Evolutionary conservation across 2,329 filamentous ascomycete species (phyloP), one percentile per base, ranked within the genome.

Genomic region (Nemania sp.): DNA sequence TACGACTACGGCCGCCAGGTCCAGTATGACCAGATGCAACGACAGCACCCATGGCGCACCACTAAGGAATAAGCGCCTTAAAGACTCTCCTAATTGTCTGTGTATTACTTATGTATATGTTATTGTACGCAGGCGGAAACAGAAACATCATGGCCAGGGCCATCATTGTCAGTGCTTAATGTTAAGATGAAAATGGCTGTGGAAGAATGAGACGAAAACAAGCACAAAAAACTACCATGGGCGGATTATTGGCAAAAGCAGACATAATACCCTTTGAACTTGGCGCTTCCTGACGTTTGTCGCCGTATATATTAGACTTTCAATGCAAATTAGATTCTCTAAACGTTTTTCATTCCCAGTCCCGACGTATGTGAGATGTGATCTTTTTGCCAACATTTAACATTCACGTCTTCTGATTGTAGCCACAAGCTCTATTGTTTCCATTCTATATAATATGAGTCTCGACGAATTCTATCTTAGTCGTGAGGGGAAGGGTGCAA

Each of bases 31-130:
- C 56, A 59, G 23, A 47, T 54, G 22, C 34, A 50, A 33, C 46
- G 54, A 33, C 56, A 59, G 23, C 56, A 59, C 17, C 56, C 56
- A 20, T 59, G 56, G 56, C 43, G 39, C 6, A 40, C 37, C 14
- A 54, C n/a, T n/a, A 52, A 49, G 28, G 28, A 28, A 53, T 45
- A 15, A 41, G n/a, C n/a, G 5, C 4, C 26, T n/a, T 2, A 17
- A 2, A 17, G 11, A 3, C 28, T 31, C 12, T 20, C 3, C 5
- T 7, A 8, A 41, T 31, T 31, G 6, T 31, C 9, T 24, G 6
- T 36, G 6, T 24, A 45, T 36, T 31, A 9, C 6, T 49, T n/a
- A n/a, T n/a, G 51, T 41, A 42, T 9, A 11, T 8, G 6, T 33
- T 37, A 14, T 43, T 43, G 17, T 26, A 3, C 6, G 33, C 19